Evolutionary conservation across 2,329 filamentous ascomycete genomes (phyloP), one percentile per base, ranked within the genome.

Genomic region (Alternaria metachromatica): DNA sequence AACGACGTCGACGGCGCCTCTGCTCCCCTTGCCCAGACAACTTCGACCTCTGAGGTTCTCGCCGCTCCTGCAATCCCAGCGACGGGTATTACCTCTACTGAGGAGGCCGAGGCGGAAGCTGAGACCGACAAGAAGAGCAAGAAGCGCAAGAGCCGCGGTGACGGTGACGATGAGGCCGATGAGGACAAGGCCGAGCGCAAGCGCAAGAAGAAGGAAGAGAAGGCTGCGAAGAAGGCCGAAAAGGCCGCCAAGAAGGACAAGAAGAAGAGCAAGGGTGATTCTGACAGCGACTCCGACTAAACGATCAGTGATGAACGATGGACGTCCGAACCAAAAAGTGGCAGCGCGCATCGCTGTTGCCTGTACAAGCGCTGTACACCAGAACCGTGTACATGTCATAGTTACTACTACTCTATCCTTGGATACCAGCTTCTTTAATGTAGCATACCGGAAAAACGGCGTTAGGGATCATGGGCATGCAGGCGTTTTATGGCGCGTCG

Each of bases 131-230:
- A 64, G 63, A 61, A 79, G 70, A 76, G 71, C 71, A 82, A 81
- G 76, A 83, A 83, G 76, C 82, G 83, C 74, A 84, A 84, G 82
- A 79, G 81, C 67, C 81, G 82, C 67, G 82, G 81, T 62, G 83
- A 84, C 28, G 82, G 80, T 62, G 82, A 84, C 15, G 81, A 80
- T 51, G 81, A 84, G 73, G 80, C 76, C 1, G 71, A 78, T 5
- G 83, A 85, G 63, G 82, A 84, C 70, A 81, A 82, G 74, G 82
- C 82, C 6, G 82, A 84, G 73, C 80, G 82, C 61, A 84, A 84
- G 75, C 76, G 89, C 82, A 89, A 90, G 83, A 93, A 93, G 87
- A 96, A 92, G 85, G 88, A 90, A 74, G 92, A 92, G 84, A 78
- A 78, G 68, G 74, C 70, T 15, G 67, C 70, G 26, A 78, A 79